Conservation (phyloP, 495 filamentous ascomycete species). For the Penicillium longicatenatum region DNA sequence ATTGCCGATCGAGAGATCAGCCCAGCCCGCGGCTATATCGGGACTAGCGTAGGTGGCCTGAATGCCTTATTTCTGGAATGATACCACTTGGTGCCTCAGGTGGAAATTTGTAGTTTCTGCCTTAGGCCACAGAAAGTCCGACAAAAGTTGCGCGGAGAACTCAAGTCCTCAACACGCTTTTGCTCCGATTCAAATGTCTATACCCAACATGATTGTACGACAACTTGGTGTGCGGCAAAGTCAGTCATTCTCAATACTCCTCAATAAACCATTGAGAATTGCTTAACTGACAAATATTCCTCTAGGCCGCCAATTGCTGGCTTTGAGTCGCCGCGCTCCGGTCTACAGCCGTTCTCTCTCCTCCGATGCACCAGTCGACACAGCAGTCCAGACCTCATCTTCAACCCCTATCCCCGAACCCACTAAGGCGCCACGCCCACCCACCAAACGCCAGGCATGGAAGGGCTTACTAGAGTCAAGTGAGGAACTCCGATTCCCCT, state of each 20-base stretch:
- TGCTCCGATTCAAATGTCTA: conserved; percentile 16
- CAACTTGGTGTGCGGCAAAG: conserved; percentile 46
- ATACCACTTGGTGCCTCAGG: conserved; percentile 25
- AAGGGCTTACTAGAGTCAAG: conserved; percentile 2
- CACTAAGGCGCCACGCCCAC: conserved; percentile 7
- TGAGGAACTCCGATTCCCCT: conserved; percentile 2
- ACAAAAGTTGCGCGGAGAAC: conserved; percentile 46
- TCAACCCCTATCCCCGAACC: conserved; percentile 22
- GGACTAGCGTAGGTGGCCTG: conserved; percentile 9
- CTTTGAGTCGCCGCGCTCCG: conserved; percentile 39
- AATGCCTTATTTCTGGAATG: conserved; percentile 18
- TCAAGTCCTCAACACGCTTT: conserved; percentile 24
- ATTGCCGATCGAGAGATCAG: background rate
- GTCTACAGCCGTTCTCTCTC: conserved; percentile 42
- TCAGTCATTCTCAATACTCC: conserved; percentile 26
- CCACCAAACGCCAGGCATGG: conserved; percentile 1
- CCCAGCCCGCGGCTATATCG: background rate
- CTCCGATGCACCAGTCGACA: conserved; percentile 33
- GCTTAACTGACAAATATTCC: conserved; percentile 8
- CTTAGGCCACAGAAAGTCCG: conserved; percentile 34
- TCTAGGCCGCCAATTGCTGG: conserved; percentile 47
- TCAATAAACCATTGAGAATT: background rate
- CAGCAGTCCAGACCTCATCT: conserved; percentile 23
- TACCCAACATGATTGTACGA: conserved; percentile 48
- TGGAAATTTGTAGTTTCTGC: conserved; percentile 5